Evolutionary conservation across 1,284 basidiomycete species (phyloP).

Genomic region (Leccinum pachyderme): DNA sequence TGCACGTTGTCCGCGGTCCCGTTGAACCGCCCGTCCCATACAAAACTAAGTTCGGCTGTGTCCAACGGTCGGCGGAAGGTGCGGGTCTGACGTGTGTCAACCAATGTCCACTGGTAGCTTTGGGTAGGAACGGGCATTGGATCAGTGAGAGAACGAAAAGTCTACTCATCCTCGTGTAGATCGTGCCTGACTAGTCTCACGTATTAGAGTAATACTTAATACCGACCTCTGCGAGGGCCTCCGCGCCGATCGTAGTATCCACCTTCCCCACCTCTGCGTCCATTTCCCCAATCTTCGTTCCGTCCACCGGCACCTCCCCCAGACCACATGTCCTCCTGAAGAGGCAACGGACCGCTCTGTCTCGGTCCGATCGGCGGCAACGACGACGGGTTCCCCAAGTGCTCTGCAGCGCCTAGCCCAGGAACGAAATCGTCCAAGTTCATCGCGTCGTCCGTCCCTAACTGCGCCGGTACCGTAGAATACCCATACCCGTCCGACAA

Average conservation of each 20-base stretch:
- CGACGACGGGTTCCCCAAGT: conserved; percentile 5
- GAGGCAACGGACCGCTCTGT: conserved; percentile 37
- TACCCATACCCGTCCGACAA: conserved; percentile 17
- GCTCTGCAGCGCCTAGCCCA: conserved; percentile 37
- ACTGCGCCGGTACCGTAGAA: conserved; percentile 4
- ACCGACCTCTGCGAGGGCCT: conserved; percentile 26
- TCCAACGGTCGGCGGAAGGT: conserved; percentile 5
- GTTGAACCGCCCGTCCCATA: conserved; percentile 16
- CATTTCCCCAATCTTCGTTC: conserved; percentile 29
- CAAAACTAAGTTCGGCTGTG: conserved; percentile 6
- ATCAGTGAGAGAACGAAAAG: neutral
- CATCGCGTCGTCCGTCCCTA: conserved; percentile 29
- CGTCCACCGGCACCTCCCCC: conserved; percentile 19
- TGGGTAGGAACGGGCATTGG: neutral
- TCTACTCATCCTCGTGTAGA: neutral
- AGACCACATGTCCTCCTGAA: conserved; percentile 44
- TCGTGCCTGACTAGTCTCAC: too few relatives aligned
- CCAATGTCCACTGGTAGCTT: neutral
- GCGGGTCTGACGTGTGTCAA: neutral
- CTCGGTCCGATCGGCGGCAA: conserved; percentile 23
- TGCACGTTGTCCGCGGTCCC: conserved; percentile 19
- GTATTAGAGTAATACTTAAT: conserved; percentile 7
- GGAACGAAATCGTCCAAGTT: conserved; percentile 51
- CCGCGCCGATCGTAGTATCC: conserved; percentile 30
- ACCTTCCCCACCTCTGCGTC: conserved; percentile 25